Percentiles rank a stretch among this genome's conserved stretches.
Evolutionary conservation across 2,329 filamentous ascomycete genomes (phyloP).

Genomic region (Ceratocystis cacaofunesta): DNA sequence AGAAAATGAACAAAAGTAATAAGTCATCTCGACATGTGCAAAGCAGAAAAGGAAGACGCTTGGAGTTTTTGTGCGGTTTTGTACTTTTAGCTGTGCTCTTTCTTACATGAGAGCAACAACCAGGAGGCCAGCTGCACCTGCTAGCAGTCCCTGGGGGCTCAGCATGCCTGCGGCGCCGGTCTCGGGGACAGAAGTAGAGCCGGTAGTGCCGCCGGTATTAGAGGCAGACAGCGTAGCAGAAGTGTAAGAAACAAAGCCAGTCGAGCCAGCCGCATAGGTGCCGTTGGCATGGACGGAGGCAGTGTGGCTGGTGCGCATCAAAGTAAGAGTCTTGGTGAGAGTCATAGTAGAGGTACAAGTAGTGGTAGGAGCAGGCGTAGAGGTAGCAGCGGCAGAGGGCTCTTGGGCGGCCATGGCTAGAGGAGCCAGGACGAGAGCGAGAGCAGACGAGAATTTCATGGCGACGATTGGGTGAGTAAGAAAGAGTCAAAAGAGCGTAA

Average conservation of each 20-base stretch:
- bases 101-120: constrained; percentile 37
- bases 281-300: constrained; percentile 27
- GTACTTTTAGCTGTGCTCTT: constrained; percentile 20
- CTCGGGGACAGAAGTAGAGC: constrained; percentile 25
- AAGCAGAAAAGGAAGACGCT: constrained; percentile 8
- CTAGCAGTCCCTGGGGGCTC: constrained; percentile 32
- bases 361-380: constrained; percentile 22
- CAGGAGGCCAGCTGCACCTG: constrained; percentile 37
- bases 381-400: not conserved
- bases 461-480: constrained; percentile 17
- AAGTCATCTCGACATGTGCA: constrained; percentile 2
- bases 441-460: constrained; percentile 30
- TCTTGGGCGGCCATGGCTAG: constrained; percentile 37
- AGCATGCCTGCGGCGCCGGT: constrained; percentile 29
- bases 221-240: constrained; percentile 20
- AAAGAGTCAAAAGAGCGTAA: not conserved
- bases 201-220: constrained; percentile 22
- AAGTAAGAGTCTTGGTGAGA: constrained; percentile 37
- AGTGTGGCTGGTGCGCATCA: constrained; percentile 30
- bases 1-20: constrained; percentile 11
- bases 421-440: constrained; percentile 37
- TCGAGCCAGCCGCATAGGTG: constrained; percentile 21
- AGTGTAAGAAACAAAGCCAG: constrained; percentile 22
- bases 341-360: constrained; percentile 26
- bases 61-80: constrained; percentile 1